Base-by-base conservation (phyloP, 2,329 filamentous ascomycete genomes). In the Hirsutella thompsonii region DNA sequence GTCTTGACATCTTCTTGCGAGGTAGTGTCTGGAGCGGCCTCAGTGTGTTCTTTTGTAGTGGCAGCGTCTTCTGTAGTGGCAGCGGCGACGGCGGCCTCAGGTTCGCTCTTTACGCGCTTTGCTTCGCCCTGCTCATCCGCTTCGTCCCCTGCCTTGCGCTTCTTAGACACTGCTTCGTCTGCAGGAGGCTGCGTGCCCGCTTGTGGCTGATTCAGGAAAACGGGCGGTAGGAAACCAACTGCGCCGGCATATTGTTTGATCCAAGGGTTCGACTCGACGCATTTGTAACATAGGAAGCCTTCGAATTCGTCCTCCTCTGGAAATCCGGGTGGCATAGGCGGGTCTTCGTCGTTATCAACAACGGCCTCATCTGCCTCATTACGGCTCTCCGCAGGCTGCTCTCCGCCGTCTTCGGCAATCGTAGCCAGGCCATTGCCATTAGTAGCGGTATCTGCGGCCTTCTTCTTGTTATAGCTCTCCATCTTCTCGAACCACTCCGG, bases 251-350 rank as follows among this genome's bases (percentile, higher is more conserved):
- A 96, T 47, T 71, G 70, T 64, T 90, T 93, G 58, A 96, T 81
- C 92, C 92, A 98, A 0, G 88, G 85, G 51, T 88, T 77, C 1
- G 87, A 77, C 33, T 89, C 79, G 13, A 94, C 74, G 52, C 92
- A 98, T 56, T 94, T 93, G 67, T 92, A 94, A 67, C 92, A 98
- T 30, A 98, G 73, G 53, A 96, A 83, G 21, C 81, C 77, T 40
- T 93, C 87, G 49, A 98, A 98, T 23, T 83, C 79, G 21, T 94
- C 87, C 52, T 96, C 90, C 0, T 73, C 70, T 0, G 92, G 92
- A 50, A 98, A 98, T 1, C 87, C 87, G 0, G 83, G 78, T 1
- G 90, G 90, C 42, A 86, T 67, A 1, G 86, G 84, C 0, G 74
- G 66, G 4, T 79, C 76, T 5, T 76, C 75, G 0, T 76, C 72